Evolutionary conservation across 1,284 basidiomycete species (phyloP).

Genomic region (Cutaneotrichosporon cutaneum): DNA sequence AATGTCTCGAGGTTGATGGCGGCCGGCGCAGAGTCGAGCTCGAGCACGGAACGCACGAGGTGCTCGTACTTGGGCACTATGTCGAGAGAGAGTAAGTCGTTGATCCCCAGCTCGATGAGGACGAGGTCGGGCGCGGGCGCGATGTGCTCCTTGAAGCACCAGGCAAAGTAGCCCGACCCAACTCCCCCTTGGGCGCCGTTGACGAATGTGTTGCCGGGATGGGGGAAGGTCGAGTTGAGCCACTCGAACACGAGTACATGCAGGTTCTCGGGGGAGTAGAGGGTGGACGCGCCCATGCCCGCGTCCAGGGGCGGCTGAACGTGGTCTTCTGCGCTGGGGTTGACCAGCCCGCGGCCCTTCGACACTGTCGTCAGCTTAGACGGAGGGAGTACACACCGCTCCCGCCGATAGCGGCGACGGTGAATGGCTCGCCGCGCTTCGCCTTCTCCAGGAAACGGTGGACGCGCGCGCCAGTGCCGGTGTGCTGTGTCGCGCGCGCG

Average conservation of each 20-base stretch:
- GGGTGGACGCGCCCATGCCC: slow-evolving; percentile 35
- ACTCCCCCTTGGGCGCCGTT: slow-evolving; percentile 53
- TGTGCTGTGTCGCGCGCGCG: slow-evolving; percentile 36
- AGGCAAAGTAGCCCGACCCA: slow-evolving; percentile 47
- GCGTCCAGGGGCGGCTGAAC: slow-evolving; percentile 1
- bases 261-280: slow-evolving; percentile 50
- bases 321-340: slow-evolving; percentile 13
- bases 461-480: slow-evolving; percentile 38
- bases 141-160: slow-evolving; percentile 52
- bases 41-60: slow-evolving; percentile 41
- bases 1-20: slow-evolving; percentile 52
- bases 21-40: slow-evolving; percentile 43
- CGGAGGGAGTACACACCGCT: slow-evolving; percentile 41
- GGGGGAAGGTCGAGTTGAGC: slow-evolving; percentile 46
- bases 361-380: slow-evolving; percentile 33
- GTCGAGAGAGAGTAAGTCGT: slow-evolving; percentile 42
- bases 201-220: slow-evolving; percentile 36
- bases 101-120: slow-evolving; percentile 49
- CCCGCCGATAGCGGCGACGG: slow-evolving; percentile 46
- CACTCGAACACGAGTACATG: slow-evolving; percentile 48
- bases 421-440: slow-evolving; percentile 41
- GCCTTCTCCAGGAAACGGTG: slow-evolving; percentile 41
- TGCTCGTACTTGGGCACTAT: slow-evolving; percentile 44
- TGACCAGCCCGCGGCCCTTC: slow-evolving; percentile 41
- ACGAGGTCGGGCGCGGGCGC: slow-evolving; percentile 41